Evolutionary conservation across 2,329 filamentous ascomycete genomes (phyloP).

Genomic region (Aspergillus costaricaensis): DNA sequence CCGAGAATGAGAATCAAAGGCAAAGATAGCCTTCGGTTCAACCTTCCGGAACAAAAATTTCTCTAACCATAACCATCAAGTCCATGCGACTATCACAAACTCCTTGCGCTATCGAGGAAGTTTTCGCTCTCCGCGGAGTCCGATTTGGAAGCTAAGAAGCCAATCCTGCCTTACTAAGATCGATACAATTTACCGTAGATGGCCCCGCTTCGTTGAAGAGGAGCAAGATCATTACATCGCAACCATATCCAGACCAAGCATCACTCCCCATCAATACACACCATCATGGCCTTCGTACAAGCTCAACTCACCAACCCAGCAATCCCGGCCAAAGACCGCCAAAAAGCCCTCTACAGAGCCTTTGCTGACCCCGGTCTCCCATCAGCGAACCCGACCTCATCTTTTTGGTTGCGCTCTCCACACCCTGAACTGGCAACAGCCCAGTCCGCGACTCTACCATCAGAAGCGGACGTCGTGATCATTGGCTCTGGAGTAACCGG

Average conservation of each 20-base stretch:
- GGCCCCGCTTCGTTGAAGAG: background rate
- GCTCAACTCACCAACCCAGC: constrained; percentile 21
- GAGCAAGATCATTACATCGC: background rate
- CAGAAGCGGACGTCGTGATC: constrained; percentile 31
- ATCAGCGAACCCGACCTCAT: constrained; percentile 30
- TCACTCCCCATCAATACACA: background rate
- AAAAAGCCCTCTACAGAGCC: constrained; percentile 28
- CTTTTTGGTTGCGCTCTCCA: constrained; percentile 34
- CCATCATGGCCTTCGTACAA: constrained; percentile 28
- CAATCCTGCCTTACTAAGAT: background rate
- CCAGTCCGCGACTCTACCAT: constrained; percentile 23
- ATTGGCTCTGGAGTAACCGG: constrained; percentile 37
- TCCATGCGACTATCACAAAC: background rate
- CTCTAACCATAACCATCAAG: background rate
- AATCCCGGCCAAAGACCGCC: constrained; percentile 21
- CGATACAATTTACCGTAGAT: background rate
- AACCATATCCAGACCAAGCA: background rate
- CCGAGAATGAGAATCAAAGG: background rate
- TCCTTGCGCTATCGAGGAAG: background rate
- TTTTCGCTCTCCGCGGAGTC: background rate
- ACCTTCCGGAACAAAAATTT: background rate
- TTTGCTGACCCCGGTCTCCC: constrained; percentile 31
- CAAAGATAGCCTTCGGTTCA: background rate
- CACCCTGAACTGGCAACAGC: constrained; percentile 26
- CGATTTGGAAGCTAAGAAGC: background rate